Base-by-base conservation (phyloP, 208 protist genomes). In the Acanthamoeba royreba region DNA sequence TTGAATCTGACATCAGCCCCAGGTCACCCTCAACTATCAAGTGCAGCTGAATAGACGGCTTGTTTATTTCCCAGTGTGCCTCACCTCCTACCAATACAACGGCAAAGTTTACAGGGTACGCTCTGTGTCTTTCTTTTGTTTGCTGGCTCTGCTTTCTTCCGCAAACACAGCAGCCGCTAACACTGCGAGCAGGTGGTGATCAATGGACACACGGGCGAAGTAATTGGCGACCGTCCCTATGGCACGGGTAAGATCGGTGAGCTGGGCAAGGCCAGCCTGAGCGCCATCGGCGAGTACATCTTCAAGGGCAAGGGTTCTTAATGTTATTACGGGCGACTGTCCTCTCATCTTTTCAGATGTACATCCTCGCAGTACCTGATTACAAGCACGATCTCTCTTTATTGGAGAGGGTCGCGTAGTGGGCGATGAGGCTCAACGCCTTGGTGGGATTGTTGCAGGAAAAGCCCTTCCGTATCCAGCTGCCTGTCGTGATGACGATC, bases 1-100 rank as follows among this genome's bases (percentile, higher is more conserved):
- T 8, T 69, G n/a, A 38, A 69, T 69, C 8, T n/a, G 9, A 74
- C 49, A n/a, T 58, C 49, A 22, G 13, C 49, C 22, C 15, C 63
- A 74, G 63, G 63, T 81, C 7, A 61, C 79, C 1, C 43, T 61
- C 79, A 88, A 61, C 79, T 88, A 63, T 13, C 79, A 88, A 38
- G 43, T 88, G 9, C 79, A 88, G 49, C 79, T 61, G 13, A 88
- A 61, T 33, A 53, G 46, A 11, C 43, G 79, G 1, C 49, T 88
- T 4, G 79, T 88, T 22, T 88, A 88, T 33, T 61, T 88, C 49
- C 79, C 79, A 1, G 79, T 88, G 25, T 53, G 47, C 47, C 46
- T 88, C 35, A 88, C 79, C 4, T 88, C 79, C 79, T 88, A 88
- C 25, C 43, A 53, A 33, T 88, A 63, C 79, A 88, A 88, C 28